Conservation (phyloP, 495 filamentous ascomycete genomes). For the Podospora bellae-mahoneyi region DNA sequence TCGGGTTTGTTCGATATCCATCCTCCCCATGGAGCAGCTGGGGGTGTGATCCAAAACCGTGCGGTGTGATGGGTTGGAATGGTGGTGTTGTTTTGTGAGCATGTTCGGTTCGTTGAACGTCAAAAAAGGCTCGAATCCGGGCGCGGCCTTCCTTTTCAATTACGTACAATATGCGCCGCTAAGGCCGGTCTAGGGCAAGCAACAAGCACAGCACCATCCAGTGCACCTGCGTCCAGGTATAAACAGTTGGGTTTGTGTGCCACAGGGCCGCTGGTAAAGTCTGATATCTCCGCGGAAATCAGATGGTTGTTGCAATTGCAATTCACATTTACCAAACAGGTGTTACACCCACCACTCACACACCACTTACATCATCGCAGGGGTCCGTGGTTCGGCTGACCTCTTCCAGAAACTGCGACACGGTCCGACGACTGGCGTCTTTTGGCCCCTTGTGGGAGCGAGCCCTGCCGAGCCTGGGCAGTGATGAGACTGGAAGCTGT, state of each 20-base stretch:
- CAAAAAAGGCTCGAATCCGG: slow-evolving; percentile 1
- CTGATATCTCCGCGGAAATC: slow-evolving; percentile 30
- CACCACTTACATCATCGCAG: background rate
- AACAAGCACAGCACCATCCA: slow-evolving; percentile 12
- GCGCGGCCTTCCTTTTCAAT: slow-evolving; percentile 27
- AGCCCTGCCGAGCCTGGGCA: background rate
- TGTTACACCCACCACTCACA: background rate
- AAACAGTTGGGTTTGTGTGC: slow-evolving; percentile 10
- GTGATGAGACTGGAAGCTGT: background rate
- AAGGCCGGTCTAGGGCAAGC: slow-evolving; percentile 23
- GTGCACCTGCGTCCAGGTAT: slow-evolving; percentile 20
- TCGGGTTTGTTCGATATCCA: background rate
- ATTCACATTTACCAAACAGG: background rate
- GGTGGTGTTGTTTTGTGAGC: background rate
- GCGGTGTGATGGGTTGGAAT: background rate
- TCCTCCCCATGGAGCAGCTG: background rate
- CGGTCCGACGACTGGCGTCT: background rate
- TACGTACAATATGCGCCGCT: slow-evolving; percentile 37
- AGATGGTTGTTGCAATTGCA: background rate
- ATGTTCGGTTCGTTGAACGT: slow-evolving; percentile 3
- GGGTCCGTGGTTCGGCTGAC: slow-evolving; percentile 6
- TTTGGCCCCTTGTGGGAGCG: background rate
- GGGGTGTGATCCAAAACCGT: background rate
- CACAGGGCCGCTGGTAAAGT: slow-evolving; percentile 10
- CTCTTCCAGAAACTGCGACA: slow-evolving; percentile 6